Evolutionary conservation across 2,329 filamentous ascomycete species (phyloP), one percentile per base, ranked within the genome.

Genomic region (Aspergillus sp.): DNA sequence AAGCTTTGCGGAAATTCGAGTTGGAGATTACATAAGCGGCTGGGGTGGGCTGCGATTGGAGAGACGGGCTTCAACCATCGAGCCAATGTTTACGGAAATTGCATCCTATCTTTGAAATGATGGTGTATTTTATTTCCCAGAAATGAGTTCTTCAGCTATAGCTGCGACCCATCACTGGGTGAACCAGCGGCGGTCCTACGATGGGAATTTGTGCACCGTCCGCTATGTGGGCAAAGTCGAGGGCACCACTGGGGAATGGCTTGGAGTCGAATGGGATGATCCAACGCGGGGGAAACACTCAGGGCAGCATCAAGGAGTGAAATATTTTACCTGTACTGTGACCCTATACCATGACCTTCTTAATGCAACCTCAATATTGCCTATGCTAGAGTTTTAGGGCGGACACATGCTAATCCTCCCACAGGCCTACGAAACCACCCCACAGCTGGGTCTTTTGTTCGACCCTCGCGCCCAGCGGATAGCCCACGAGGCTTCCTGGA

Each of bases 221-320:
- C 87, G 91, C 60, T 98, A 93, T 70, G 77, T 90, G 60, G 95
- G 95, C 45, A 74, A 83, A 35, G 89, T 98, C 7, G 81, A 85
- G 51, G 90, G 89, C 64, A 93, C 91, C 8, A 81, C 84, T 44
- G 90, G 91, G 49, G 80, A 83, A 62, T 98, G 93, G 93, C 83
- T 98, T 35, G 95, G 95, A 47, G 91, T 98, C 48, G 95, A 99
- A 82, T 99, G 95, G 95, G 93, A 98, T 76, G 90, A 97, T 73
- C 79, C 87, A 56, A 82, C 81, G 39, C 84, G 93, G 68, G 95
- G 95, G 60, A 98, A 97, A 79, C 93, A 99, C 76, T 85, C 93
- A 68, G 95, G 95, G 58, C 87, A 88, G 60, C 87, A 96, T 75
- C 87, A 89, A 62, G 91, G 89, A 59, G 81, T 84, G 61, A 86